Evolutionary conservation across 2,329 filamentous ascomycete genomes (phyloP).

Genomic region (Tolypocladium tropicale): DNA sequence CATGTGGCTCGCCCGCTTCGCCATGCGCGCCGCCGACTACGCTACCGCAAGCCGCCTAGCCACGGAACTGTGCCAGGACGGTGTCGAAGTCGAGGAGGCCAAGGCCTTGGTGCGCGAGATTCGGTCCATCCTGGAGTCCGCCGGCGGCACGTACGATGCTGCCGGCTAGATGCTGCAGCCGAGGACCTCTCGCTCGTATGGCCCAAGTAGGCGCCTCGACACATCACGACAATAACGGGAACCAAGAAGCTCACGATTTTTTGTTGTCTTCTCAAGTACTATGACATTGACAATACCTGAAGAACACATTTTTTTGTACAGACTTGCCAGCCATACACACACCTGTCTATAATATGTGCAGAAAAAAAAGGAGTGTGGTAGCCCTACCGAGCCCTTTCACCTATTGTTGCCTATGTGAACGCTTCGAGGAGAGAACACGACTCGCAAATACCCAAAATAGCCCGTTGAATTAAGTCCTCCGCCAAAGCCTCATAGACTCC

Average conservation of each 20-base stretch:
- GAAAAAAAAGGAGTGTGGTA: background rate
- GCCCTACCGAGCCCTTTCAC: background rate
- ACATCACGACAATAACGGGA: background rate
- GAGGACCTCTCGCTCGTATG: background rate
- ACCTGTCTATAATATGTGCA: background rate
- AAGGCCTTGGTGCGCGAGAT: conserved; percentile 87
- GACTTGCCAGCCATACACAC: background rate
- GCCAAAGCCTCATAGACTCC: background rate
- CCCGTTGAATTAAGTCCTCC: background rate
- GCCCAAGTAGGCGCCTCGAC: background rate
- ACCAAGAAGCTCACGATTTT: background rate
- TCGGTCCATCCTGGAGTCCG: conserved; percentile 60
- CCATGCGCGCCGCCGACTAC: conserved; percentile 67
- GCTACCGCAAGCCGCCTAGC: conserved; percentile 69
- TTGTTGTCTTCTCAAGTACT: background rate
- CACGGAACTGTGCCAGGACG: conserved; percentile 88
- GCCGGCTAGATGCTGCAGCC: conserved; percentile 7
- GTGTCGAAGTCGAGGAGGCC: conserved; percentile 91
- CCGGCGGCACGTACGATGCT: conserved; percentile 15
- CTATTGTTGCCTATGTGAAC: background rate
- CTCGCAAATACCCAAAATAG: background rate
- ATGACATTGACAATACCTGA: background rate
- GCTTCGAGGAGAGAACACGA: background rate
- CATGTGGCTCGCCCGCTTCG: conserved; percentile 83
- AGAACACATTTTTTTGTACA: background rate